phyloP scores from a whole-genome alignment of 2,329 filamentous ascomycete genomes.

The Aspergillus oerlinghausenensis region DNA sequence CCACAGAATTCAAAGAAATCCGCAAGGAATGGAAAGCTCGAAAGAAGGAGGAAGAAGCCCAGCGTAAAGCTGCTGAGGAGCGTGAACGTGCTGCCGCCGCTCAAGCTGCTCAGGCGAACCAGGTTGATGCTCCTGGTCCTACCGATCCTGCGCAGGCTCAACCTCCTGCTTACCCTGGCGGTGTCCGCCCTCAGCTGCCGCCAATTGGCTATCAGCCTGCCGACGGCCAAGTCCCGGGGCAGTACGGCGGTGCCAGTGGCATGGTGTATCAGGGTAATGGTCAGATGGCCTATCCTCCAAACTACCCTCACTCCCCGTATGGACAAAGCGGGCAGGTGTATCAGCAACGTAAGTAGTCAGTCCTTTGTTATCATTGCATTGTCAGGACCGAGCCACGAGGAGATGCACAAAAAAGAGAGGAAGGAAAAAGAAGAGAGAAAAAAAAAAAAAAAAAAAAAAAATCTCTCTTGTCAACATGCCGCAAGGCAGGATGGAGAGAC shows the following conservation, averaged over 20 bases:
- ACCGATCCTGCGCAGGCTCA: conserved; percentile 46
- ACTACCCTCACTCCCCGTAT: conserved; percentile 49
- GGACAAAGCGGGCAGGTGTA: conserved; percentile 48
- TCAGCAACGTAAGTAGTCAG: conserved; percentile 46
- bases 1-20: conserved; percentile 93
- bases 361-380: conserved; percentile 19
- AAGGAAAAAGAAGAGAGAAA: conserved; percentile 7
- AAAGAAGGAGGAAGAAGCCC: conserved; percentile 96
- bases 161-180: conserved; percentile 44
- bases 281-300: conserved; percentile 44
- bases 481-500: conserved; percentile 6
- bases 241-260: conserved; percentile 56
- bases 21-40: conserved; percentile 98
- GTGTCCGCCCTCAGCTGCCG: conserved; percentile 62
- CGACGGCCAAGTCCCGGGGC: conserved; percentile 51
- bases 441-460: conserved; percentile 1
- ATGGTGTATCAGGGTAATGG: conserved; percentile 48
- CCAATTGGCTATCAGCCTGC: conserved; percentile 68
- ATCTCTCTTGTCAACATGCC: conserved; percentile 7
- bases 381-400: conserved; percentile 17
- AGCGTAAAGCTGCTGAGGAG: conserved; percentile 86
- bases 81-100: conserved; percentile 64
- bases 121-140: conserved; percentile 44
- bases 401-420: conserved; percentile 8
- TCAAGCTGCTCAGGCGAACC: conserved; percentile 41